Base-by-base conservation (phyloP, 768 basidiomycete genomes). In the Boletus fagicola region DNA sequence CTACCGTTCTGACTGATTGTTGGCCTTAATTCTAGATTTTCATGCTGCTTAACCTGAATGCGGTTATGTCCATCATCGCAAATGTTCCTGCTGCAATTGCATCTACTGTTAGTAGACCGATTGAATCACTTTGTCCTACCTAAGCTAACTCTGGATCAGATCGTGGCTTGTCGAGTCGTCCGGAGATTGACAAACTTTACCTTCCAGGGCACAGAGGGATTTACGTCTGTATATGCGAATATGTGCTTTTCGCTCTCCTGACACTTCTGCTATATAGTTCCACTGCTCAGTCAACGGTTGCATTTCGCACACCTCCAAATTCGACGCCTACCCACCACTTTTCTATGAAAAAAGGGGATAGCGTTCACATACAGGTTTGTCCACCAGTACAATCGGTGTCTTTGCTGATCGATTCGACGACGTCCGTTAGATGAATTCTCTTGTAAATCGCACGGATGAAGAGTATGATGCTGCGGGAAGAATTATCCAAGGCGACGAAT, bases 1-100 rank as follows among this genome's bases (percentile, higher is more conserved):
- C 11, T 22, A 22, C 10, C 47, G 52, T 62, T 28, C 56, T 55
- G 24, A 52, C 46, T 16, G 46, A 52, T 20, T 8, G 5, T 33
- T 20, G 35, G 0, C 16, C 28, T 26, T 28, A 7, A 28, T 48
- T 30, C 15, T 56, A 78, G 76, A 70, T 77, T 54, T 86, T 87
- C 71, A 86, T 87, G 84, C 69, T 88, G 42, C 71, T 88, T 16
- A 78, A 88, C 70, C 74, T 87, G 51, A 88, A 87, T 61, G 76
- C 83, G n/a, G 80, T 87, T 54, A 86, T 87, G 84, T 85, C 83
- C 33, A 83, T 89, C 68, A 85, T 88, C 52, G 83, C 81, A 46
- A 88, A 88, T 62, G 85, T 88, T 43, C 87, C 87, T 4, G 86
- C 87, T 35, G 86, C 86, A 18, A 81, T 88, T 57, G 79, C 82